A percentile compares a stretch with the other conserved stretches of the same genome.
Evolutionary conservation across 352 stramenopile species (phyloP).

Genomic region (Peronosclerospora sorghi): DNA sequence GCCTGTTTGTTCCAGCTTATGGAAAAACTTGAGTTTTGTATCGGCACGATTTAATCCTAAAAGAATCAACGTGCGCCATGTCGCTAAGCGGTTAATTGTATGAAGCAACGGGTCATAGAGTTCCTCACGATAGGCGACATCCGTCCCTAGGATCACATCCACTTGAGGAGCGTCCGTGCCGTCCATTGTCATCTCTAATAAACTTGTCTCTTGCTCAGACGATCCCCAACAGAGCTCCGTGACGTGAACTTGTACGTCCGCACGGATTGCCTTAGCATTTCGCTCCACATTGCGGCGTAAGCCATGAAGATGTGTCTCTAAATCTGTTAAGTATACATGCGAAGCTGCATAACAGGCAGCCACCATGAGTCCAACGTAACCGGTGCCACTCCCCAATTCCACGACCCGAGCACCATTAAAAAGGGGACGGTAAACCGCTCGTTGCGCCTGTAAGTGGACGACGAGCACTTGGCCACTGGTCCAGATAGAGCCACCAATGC

Average conservation of each 20-base stretch:
- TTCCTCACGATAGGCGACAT: constrained; percentile 66
- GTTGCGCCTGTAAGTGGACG: constrained; percentile 45
- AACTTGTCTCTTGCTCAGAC: constrained; percentile 24
- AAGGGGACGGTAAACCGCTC: constrained; percentile 28
- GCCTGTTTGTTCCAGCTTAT: constrained; percentile 45
- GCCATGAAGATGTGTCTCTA: constrained; percentile 42
- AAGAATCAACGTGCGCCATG: constrained; percentile 37
- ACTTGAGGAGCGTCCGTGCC: constrained; percentile 17
- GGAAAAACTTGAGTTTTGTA: constrained; percentile 57
- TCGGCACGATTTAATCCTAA: constrained; percentile 67
- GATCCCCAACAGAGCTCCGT: constrained; percentile 51
- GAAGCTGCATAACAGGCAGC: constrained; percentile 47
- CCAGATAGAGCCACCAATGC: constrained; percentile 77
- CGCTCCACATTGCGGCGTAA: constrained; percentile 49
- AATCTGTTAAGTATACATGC: constrained; percentile 55
- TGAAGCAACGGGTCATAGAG: constrained; percentile 66
- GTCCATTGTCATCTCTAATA: constrained; percentile 22
- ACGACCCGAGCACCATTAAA: constrained; percentile 56
- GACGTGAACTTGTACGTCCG: constrained; percentile 36
- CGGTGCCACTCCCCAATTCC: constrained; percentile 71
- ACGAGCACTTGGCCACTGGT: constrained; percentile 69
- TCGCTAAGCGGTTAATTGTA: constrained; percentile 41
- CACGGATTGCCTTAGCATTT: constrained; percentile 22
- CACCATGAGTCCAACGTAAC: constrained; percentile 57
- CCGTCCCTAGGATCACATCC: constrained; percentile 70